A percentile compares a stretch with the other conserved stretches of the same genome.
Evolutionary conservation across 1,284 basidiomycete genomes (phyloP).

Genomic region (Trametes hirsuta): DNA sequence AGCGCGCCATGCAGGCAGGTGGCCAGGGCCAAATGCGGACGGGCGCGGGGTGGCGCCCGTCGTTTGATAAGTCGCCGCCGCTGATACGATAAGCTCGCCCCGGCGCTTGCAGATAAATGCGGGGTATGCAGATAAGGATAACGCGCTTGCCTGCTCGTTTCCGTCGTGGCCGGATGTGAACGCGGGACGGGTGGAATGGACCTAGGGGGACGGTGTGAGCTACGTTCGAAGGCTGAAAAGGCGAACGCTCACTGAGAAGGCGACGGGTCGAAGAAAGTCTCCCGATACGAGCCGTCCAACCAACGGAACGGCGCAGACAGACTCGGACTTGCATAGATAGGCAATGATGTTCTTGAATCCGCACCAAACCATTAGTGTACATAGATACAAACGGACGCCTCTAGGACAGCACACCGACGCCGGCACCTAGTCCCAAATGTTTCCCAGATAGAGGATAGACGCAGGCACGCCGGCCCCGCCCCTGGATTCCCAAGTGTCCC

Average conservation of each 20-base stretch:
- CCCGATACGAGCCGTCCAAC: not conserved
- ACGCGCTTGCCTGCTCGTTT: not conserved
- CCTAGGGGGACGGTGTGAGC: not conserved
- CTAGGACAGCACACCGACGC: not conserved
- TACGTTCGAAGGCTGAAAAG: not conserved
- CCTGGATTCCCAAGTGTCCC: not conserved
- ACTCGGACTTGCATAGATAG: not conserved
- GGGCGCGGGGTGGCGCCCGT: slow-evolving; percentile 5
- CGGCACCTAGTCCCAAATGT: not conserved
- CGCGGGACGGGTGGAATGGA: not conserved
- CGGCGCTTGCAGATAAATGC: not conserved
- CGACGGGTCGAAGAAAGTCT: not conserved
- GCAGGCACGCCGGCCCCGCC: slow-evolving; percentile 21
- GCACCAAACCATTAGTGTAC: slow-evolving; percentile 2
- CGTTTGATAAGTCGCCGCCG: slow-evolving; percentile 14
- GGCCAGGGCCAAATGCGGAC: slow-evolving; percentile 1
- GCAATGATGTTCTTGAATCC: not conserved
- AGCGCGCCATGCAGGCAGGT: not conserved
- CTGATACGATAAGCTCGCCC: slow-evolving; percentile 8
- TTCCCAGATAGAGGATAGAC: not conserved
- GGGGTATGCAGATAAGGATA: slow-evolving; percentile 8
- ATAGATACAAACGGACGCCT: slow-evolving; percentile 5
- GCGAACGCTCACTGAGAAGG: too few relatives aligned
- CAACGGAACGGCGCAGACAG: not conserved
- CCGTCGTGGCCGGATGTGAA: not conserved